phyloP scores from a whole-genome alignment of 2,329 filamentous ascomycete genomes.

The Zymoseptoria ardabiliae region DNA sequence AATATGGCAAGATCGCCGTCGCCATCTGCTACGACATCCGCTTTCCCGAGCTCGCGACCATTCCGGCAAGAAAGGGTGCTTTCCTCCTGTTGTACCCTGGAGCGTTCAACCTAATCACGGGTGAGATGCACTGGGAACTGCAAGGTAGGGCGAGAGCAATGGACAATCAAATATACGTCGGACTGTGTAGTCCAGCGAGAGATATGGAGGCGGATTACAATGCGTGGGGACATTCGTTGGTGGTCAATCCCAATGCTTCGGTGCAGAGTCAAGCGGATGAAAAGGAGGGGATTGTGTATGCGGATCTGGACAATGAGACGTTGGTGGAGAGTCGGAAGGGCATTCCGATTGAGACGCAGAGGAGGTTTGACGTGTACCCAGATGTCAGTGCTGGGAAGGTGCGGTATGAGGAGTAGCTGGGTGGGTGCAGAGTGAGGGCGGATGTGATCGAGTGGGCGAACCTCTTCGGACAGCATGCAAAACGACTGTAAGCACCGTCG shows the following conservation, averaged over 20 bases:
- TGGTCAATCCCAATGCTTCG: conserved; percentile 79
- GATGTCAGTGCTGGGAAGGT: conserved; percentile 64
- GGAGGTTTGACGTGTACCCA: conserved; percentile 90
- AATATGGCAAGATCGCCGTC: conserved; percentile 78
- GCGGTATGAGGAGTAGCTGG: conserved; percentile 26
- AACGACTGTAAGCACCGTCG: not conserved
- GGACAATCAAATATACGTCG: conserved; percentile 93
- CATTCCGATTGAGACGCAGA: conserved; percentile 77
- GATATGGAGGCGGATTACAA: conserved; percentile 72
- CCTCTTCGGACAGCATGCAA: not conserved
- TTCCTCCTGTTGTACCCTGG: conserved; percentile 89
- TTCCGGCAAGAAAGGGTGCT: conserved; percentile 76
- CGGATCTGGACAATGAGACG: conserved; percentile 58
- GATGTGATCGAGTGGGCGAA: not conserved
- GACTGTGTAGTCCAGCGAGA: conserved; percentile 81
- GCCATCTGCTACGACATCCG: conserved; percentile 98
- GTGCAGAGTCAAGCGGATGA: conserved; percentile 76
- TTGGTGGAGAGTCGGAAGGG: conserved; percentile 71
- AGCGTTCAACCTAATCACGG: conserved; percentile 95
- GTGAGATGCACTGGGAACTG: conserved; percentile 83
- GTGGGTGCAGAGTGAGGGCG: not conserved
- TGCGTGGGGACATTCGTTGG: conserved; percentile 85
- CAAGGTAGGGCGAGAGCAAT: conserved; percentile 75
- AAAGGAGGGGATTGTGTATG: conserved; percentile 66
- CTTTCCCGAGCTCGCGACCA: conserved; percentile 86